Evolutionary conservation across 106 monocot species (phyloP).

Genomic region (Apostasia shenzhenica): DNA sequence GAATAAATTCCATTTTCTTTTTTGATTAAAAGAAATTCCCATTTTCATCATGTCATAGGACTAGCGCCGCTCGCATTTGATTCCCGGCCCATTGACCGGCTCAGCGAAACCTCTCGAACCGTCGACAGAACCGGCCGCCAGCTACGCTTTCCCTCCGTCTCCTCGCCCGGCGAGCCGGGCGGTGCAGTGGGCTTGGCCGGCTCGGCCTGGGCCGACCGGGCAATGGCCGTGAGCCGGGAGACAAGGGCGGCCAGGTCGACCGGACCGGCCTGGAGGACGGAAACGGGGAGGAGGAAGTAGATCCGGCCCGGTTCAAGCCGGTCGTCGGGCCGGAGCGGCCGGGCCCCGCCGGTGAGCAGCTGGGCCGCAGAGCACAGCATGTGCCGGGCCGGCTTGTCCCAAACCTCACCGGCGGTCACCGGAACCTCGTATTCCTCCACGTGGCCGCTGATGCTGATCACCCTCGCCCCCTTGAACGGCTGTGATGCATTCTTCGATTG

Average conservation of each 20-base stretch:
- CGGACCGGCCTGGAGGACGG: constrained; percentile 33
- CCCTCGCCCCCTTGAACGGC: constrained; percentile 35
- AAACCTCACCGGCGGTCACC: constrained; percentile 39
- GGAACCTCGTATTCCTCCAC: constrained; percentile 44
- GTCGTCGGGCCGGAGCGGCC: constrained; percentile 35
- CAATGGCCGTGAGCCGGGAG: constrained; percentile 40
- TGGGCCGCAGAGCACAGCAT: constrained; percentile 62
- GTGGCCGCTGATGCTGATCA: constrained; percentile 72
- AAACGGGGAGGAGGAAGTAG: constrained; percentile 72
- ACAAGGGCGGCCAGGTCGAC: constrained; percentile 42
- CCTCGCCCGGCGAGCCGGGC: not conserved
- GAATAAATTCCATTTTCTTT: too few species aligned
- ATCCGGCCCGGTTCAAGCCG: constrained; percentile 50
- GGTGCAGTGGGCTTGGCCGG: not conserved
- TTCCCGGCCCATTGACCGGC: constrained; percentile 20
- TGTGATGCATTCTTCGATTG: not conserved
- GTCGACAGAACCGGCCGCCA: constrained; percentile 76
- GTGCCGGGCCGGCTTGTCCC: constrained; percentile 27
- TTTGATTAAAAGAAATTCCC: too few species aligned
- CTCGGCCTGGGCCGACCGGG: not conserved
- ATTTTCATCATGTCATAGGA: too few species aligned
- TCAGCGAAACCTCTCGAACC: constrained; percentile 54
- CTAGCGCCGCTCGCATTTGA: not conserved
- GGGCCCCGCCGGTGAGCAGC: constrained; percentile 30
- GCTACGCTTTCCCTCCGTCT: not conserved